Conservation (phyloP, 805 yeast genomes). For the Wickerhamomyces strasburgensis region DNA sequence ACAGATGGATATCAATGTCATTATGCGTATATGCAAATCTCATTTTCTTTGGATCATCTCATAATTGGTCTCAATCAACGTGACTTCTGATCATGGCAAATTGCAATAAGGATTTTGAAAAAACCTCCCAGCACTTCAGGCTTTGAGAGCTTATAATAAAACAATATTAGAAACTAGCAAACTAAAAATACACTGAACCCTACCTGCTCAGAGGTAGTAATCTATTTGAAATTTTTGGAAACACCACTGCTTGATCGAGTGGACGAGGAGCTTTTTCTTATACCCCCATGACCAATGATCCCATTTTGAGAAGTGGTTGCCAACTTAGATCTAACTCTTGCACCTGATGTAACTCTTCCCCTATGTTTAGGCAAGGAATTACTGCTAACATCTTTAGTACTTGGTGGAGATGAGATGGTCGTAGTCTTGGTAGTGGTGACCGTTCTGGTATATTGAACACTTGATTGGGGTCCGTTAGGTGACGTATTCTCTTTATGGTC, state of each 20-base stretch:
- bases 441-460: slow-evolving; percentile 24
- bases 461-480: slow-evolving; percentile 9
- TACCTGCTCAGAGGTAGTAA: not conserved
- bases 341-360: slow-evolving; percentile 23
- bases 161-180: not conserved
- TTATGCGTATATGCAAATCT: too few relatives aligned
- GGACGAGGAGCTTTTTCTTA: slow-evolving; percentile 23
- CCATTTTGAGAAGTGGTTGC: slow-evolving; percentile 14
- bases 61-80: too few relatives aligned
- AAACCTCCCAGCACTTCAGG: too few relatives aligned
- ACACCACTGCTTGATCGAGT: slow-evolving; percentile 23
- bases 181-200: not conserved
- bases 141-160: not conserved
- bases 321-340: slow-evolving; percentile 27
- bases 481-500: slow-evolving; percentile 1
- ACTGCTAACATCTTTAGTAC: slow-evolving; percentile 16
- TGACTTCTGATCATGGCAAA: too few relatives aligned
- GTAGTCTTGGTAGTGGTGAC: slow-evolving; percentile 27
- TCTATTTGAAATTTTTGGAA: slow-evolving; percentile 11
- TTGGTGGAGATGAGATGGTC: slow-evolving; percentile 28
- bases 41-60: too few relatives aligned
- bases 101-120: too few relatives aligned
- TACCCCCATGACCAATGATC: slow-evolving; percentile 24
- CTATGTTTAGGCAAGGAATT: slow-evolving; percentile 24
- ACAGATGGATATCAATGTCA: too few relatives aligned